These are phyloP conservation scores for Lipomyces spencermartinsiae DNA, from an alignment of 805 yeast genomes.

Conservation along the genomic window DNA sequence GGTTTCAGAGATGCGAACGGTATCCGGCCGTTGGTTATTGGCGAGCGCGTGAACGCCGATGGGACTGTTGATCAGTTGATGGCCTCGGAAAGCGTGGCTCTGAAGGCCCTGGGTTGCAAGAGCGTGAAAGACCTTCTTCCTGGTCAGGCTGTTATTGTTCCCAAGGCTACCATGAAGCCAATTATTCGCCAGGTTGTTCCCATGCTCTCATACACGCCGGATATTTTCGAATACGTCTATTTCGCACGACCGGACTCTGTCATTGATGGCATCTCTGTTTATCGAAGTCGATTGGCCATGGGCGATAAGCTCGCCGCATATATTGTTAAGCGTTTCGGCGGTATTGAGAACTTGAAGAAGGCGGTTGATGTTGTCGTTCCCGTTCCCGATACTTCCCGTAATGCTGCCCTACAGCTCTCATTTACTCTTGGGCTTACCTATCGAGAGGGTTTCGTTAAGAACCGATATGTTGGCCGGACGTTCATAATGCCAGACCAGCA, in stretches of 20 bases:
- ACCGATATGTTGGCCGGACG: constrained; percentile 96
- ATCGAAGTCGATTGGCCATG: constrained; percentile 91
- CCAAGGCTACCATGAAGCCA: constrained; percentile 73
- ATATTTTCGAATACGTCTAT: constrained; percentile 95
- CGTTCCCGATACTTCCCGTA: constrained; percentile 98
- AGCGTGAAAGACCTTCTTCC: constrained; percentile 84
- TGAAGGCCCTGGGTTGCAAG: constrained; percentile 87
- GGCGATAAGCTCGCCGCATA: constrained; percentile 85
- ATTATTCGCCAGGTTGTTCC: constrained; percentile 87
- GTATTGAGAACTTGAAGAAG: constrained; percentile 53
- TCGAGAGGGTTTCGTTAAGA: constrained; percentile 96
- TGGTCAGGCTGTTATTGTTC: constrained; percentile 95
- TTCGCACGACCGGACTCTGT: constrained; percentile 98
- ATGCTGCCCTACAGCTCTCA: constrained; percentile 91
- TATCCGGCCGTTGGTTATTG: constrained; percentile 86
- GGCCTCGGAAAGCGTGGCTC: constrained; percentile 93
- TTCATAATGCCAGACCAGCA: constrained; percentile 98
- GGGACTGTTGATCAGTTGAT: constrained; percentile 88
- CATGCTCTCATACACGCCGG: constrained; percentile 83
- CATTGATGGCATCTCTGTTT: constrained; percentile 94
- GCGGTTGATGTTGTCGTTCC: constrained; percentile 94
- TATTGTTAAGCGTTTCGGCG: constrained; percentile 56
- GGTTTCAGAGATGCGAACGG: constrained; percentile 99
- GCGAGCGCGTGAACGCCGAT: constrained; percentile 74
- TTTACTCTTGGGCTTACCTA: constrained; percentile 79